Percentiles rank a stretch among this genome's conserved stretches.
phyloP scores from a whole-genome alignment of 31 red algal species.

The Odonthalia washingtoniensis region DNA sequence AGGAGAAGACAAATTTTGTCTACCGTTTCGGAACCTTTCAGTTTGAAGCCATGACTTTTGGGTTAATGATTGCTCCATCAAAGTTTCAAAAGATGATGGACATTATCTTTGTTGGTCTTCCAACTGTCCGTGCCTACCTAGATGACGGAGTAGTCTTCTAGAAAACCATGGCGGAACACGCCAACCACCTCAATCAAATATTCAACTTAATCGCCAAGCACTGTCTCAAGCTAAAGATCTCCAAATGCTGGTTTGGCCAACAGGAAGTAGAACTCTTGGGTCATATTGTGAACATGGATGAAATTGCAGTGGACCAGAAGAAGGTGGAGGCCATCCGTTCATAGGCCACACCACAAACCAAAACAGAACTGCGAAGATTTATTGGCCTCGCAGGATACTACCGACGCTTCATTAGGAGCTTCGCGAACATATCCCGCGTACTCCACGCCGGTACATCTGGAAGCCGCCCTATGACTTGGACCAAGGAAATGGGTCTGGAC shows the following conservation, averaged over 20 bases:
- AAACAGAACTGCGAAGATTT: slow-evolving; percentile 41
- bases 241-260: slow-evolving; percentile 26
- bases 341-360: not conserved
- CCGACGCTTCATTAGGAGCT: slow-evolving; percentile 22
- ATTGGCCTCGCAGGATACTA: slow-evolving; percentile 36
- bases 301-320: slow-evolving; percentile 25
- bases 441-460: slow-evolving; percentile 12
- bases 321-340: not conserved
- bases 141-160: slow-evolving; percentile 19
- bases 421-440: not conserved
- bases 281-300: slow-evolving; percentile 10
- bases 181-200: no score
- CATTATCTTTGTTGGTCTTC: not conserved
- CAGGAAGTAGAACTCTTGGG: slow-evolving; percentile 17
- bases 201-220: not conserved
- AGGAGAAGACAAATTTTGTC: no score
- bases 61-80: not conserved
- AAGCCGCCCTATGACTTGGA: not conserved
- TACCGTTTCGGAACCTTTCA: not conserved
- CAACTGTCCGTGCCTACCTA: not conserved
- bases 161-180: not conserved
- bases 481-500: not conserved
- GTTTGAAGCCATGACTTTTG: not conserved
- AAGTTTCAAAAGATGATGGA: not conserved
- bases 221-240: slow-evolving; percentile 21